These are phyloP conservation scores for Poa annua DNA, from an alignment of 176 grass and related monocot genomes.

Conservation along the genomic window DNA sequence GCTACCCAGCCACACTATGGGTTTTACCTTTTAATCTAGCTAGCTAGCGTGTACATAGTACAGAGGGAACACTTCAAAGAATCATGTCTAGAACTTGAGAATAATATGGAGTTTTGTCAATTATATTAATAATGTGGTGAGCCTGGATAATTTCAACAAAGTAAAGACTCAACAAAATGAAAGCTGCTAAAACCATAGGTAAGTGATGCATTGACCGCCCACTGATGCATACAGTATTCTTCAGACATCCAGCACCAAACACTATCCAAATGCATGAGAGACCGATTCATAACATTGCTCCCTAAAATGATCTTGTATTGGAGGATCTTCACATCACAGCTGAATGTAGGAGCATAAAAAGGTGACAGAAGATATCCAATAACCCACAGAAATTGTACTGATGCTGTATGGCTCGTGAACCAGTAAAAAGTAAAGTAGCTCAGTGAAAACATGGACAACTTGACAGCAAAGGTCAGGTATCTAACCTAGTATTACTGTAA, in stretches of 20 bases:
- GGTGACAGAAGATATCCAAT: neutral
- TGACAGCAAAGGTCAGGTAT: neutral
- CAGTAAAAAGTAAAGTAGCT: neutral
- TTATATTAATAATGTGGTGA: neutral
- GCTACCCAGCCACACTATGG: neutral
- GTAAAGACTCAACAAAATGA: neutral
- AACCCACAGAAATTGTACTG: neutral
- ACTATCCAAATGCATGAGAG: constrained; percentile 1
- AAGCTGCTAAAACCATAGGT: neutral
- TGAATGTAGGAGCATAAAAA: neutral
- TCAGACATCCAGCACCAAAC: neutral
- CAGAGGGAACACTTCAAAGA: neutral
- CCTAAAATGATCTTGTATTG: neutral
- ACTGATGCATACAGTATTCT: neutral
- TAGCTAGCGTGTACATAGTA: neutral
- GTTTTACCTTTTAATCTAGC: neutral
- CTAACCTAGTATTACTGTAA: neutral
- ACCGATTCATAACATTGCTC: neutral
- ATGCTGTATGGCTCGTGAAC: neutral
- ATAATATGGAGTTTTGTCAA: neutral
- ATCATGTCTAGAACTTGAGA: neutral
- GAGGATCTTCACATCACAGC: neutral
- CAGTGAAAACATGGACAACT: neutral
- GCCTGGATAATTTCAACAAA: neutral
- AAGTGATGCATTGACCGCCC: neutral